Evolutionary conservation across 495 filamentous ascomycete species (phyloP).

Genomic region (Hypoxylon lienhwacheense): DNA sequence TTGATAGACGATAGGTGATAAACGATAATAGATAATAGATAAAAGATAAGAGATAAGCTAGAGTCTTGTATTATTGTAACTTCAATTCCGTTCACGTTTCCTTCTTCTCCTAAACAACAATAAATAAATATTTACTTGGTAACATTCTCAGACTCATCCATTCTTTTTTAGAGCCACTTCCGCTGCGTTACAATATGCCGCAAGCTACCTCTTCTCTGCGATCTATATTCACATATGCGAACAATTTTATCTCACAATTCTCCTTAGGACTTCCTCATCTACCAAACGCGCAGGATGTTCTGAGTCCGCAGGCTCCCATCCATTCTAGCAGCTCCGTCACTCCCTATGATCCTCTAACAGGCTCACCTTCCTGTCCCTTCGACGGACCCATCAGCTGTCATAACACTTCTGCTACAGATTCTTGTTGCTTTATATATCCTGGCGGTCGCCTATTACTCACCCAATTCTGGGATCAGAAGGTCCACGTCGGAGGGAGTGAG

Average conservation of each 20-base stretch:
- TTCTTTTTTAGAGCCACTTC: neutral
- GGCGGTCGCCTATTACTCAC: constrained; percentile 79
- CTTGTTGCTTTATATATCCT: constrained; percentile 82
- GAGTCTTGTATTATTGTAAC: too few species aligned
- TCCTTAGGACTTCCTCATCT: constrained; percentile 29
- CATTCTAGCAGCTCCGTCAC: constrained; percentile 22
- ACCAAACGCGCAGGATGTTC: constrained; percentile 17
- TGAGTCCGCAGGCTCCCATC: constrained; percentile 22
- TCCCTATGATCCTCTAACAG: constrained; percentile 43
- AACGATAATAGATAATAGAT: too few species aligned
- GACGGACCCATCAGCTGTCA: constrained; percentile 54
- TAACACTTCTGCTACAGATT: constrained; percentile 52
- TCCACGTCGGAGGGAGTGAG: constrained; percentile 65
- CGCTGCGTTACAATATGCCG: constrained; percentile 34
- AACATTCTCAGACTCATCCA: too few species aligned
- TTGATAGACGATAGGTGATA: constrained; percentile 4
- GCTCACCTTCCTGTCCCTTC: constrained; percentile 46
- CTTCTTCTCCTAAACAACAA: neutral
- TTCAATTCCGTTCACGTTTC: constrained; percentile 4
- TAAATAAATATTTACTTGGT: neutral
- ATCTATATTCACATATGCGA: constrained; percentile 29
- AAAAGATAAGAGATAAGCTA: too few species aligned
- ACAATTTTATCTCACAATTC: constrained; percentile 35
- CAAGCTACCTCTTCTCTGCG: constrained; percentile 27
- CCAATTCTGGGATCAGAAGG: constrained; percentile 83